These are phyloP conservation scores for Nelumbo lutea DNA, from an alignment of 164 flowering plant species.

Conservation along the genomic window DNA sequence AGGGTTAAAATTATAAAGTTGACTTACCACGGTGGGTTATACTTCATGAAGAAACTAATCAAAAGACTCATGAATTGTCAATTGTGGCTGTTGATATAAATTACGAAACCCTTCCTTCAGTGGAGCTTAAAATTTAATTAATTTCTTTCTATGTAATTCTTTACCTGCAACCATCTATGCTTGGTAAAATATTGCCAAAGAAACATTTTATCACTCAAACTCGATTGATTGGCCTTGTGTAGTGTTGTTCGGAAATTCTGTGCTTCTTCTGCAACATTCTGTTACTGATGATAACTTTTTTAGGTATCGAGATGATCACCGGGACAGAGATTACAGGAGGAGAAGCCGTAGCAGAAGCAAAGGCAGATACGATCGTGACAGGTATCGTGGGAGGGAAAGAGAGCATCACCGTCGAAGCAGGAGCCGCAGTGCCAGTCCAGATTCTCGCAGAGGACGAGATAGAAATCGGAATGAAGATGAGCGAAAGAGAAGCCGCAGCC, in stretches of 20 bases:
- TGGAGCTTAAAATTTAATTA: too few relatives aligned
- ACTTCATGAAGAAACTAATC: too few relatives aligned
- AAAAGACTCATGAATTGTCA: too few relatives aligned
- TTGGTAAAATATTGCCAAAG: too few relatives aligned
- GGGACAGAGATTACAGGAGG: slow-evolving; percentile 43
- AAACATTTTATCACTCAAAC: background rate
- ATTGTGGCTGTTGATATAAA: too few relatives aligned
- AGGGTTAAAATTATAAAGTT: too few relatives aligned
- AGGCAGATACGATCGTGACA: slow-evolving; percentile 48
- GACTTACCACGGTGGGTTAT: too few relatives aligned
- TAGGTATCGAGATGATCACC: slow-evolving; percentile 40
- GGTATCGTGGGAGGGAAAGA: slow-evolving; percentile 40
- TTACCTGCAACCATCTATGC: too few relatives aligned
- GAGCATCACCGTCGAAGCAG: slow-evolving; percentile 43
- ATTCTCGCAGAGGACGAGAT: slow-evolving; percentile 26
- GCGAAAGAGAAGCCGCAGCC: slow-evolving; percentile 29
- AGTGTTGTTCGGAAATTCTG: background rate
- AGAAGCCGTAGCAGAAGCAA: slow-evolving; percentile 55
- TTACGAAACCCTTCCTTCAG: too few relatives aligned
- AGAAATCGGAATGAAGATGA: slow-evolving; percentile 50
- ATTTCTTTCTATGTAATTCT: too few relatives aligned
- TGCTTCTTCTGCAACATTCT: background rate
- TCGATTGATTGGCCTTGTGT: background rate
- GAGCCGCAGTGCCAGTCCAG: slow-evolving; percentile 53
- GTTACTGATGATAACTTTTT: background rate